A percentile compares a stretch with the other conserved stretches of the same genome.
These are phyloP conservation scores for Plasmopara viticola DNA, from an alignment of 352 stramenopile species.

Conservation along the genomic window DNA sequence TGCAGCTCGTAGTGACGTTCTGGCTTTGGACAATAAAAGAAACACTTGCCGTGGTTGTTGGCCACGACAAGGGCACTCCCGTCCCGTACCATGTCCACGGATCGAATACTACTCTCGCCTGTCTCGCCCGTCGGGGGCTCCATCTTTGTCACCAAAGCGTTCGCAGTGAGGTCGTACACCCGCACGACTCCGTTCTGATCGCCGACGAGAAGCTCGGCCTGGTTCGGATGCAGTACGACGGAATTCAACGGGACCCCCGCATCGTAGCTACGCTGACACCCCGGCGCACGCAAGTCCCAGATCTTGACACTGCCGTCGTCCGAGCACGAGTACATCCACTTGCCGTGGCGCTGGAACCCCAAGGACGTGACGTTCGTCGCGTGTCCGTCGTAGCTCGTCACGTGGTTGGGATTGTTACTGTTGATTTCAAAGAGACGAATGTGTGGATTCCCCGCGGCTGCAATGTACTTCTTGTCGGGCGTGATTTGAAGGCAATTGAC, in stretches of 20 bases:
- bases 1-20: constrained; percentile 62
- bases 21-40: constrained; percentile 83
- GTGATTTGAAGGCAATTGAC: constrained; percentile 97
- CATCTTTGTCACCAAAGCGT: constrained; percentile 59
- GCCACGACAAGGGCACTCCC: constrained; percentile 87
- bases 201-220: constrained; percentile 73
- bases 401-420: constrained; percentile 92
- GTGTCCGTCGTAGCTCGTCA: constrained; percentile 95
- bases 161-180: constrained; percentile 87
- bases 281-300: constrained; percentile 88
- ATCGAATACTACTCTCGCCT: constrained; percentile 81
- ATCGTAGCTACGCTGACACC: constrained; percentile 86
- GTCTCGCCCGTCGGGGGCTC: constrained; percentile 44
- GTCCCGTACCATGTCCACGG: constrained; percentile 91
- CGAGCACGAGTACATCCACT: constrained; percentile 96
- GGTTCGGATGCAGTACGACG: constrained; percentile 93
- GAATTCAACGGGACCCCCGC: constrained; percentile 90
- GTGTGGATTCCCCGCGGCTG: constrained; percentile 95
- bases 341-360: constrained; percentile 95
- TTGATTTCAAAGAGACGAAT: constrained; percentile 98
- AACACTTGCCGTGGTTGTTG: constrained; percentile 93
- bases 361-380: constrained; percentile 94
- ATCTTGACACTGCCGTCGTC: constrained; percentile 96
- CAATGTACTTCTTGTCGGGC: constrained; percentile 95
- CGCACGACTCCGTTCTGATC: constrained; percentile 93